Percentiles rank a stretch among this genome's conserved stretches.
phyloP scores from a whole-genome alignment of 2,329 filamentous ascomycete genomes.

The Nigrograna mackinnonii region DNA sequence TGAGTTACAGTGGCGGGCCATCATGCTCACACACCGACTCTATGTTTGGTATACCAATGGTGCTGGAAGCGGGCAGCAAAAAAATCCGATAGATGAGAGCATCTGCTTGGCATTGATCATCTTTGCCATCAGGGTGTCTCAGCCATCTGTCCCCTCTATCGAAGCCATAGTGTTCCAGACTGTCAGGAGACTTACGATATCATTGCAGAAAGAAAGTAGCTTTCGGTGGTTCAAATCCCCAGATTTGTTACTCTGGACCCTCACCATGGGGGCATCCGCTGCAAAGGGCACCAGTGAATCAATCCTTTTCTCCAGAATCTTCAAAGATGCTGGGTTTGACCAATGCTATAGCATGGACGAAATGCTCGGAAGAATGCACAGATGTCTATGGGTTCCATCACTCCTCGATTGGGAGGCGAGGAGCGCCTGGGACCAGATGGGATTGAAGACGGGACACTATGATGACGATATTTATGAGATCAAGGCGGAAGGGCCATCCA shows the following conservation, averaged over 20 bases:
- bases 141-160: slow-evolving; percentile 17
- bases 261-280: slow-evolving; percentile 32
- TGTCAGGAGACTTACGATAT: slow-evolving; percentile 20
- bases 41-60: slow-evolving; percentile 30
- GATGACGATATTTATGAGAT: neutral
- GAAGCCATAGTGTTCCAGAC: slow-evolving; percentile 18
- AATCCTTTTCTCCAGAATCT: slow-evolving; percentile 20
- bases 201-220: slow-evolving; percentile 16
- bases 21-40: slow-evolving; percentile 26
- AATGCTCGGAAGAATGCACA: slow-evolving; percentile 18
- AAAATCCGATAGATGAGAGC: slow-evolving; percentile 21
- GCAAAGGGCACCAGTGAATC: slow-evolving; percentile 15
- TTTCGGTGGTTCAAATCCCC: slow-evolving; percentile 22
- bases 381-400: slow-evolving; percentile 23
- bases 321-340: slow-evolving; percentile 13
- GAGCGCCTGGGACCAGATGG: slow-evolving; percentile 20
- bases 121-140: slow-evolving; percentile 26
- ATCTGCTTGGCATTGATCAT: slow-evolving; percentile 29
- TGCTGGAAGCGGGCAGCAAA: neutral
- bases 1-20: slow-evolving; percentile 34
- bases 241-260: slow-evolving; percentile 30
- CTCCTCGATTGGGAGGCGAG: slow-evolving; percentile 21
- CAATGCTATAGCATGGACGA: slow-evolving; percentile 12
- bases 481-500: slow-evolving; percentile 1
- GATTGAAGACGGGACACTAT: slow-evolving; percentile 16